Base-by-base conservation (phyloP, 1,284 basidiomycete genomes). In the Anthracocystis panici-leucophaei region DNA sequence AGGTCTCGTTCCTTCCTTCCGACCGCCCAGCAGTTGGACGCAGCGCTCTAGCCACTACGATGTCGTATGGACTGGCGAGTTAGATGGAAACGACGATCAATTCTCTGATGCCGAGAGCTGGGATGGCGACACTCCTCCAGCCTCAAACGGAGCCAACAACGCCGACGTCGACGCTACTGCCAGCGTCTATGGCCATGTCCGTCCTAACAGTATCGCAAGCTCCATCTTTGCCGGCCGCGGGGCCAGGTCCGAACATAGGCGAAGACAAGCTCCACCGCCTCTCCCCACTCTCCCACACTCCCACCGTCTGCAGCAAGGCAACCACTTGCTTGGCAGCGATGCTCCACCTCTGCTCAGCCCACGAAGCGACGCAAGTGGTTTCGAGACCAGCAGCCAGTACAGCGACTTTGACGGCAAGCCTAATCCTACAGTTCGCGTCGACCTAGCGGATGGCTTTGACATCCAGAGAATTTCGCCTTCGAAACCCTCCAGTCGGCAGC, bases 161-260 rank as follows among this genome's bases (percentile, higher is more conserved):
- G 59, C 41, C 42, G 61, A 66, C 5, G 57, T 65, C 50, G 61
- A 65, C 35, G 35, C 42, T 5, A 63, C 60, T 9, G 44, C 52
- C n/a, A 71, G 67, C 23, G 62, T 74, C 38, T 70, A 78, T 27
- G 77, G 75, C 18, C 78, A 80, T 42, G 57, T 56, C 2, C 65
- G 78, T 25, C 64, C 57, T 51, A 62, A 74, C 23, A 77, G 74
- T 56, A 61, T 80, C 63, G 78, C 65, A 9, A 79, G 77, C 56
- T 74, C 73, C 55, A 79, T 80, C 65, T 80, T 78, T 59, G 77
- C 78, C 1, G 78, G 78, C 6, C 59, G 77, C 11, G 78, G 78
- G 12, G 72, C 56, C 29, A 51, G 44, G 29, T 49, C 53, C 12
- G 65, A 70, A 16, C 61, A 61, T 5, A 61, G 58, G 52, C 64